These are phyloP conservation scores for Bothriochloa decipiens DNA, from an alignment of 176 grass and related monocot genomes.

Conservation along the genomic window DNA sequence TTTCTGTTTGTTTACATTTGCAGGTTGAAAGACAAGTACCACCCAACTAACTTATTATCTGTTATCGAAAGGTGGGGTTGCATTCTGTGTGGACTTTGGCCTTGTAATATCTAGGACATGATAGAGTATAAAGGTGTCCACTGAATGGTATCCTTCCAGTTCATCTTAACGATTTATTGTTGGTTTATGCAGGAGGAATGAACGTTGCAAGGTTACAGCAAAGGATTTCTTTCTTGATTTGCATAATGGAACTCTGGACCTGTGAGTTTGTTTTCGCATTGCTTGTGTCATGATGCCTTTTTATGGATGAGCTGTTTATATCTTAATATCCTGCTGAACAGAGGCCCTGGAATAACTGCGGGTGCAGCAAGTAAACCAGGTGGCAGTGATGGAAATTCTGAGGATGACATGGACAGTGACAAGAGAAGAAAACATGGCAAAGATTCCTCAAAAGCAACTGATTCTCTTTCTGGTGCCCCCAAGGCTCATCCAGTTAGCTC, in stretches of 20 bases:
- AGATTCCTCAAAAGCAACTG: conserved; percentile 65
- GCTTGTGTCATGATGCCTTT: conserved; percentile 28
- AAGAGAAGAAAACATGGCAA: conserved; percentile 83
- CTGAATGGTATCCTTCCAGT: neutral
- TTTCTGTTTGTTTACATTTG: conserved; percentile 40
- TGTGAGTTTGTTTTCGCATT: conserved; percentile 58
- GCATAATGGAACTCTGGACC: conserved; percentile 84
- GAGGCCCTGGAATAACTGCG: conserved; percentile 73
- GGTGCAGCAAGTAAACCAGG: conserved; percentile 53
- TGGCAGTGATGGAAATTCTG: conserved; percentile 83
- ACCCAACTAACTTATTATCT: conserved; percentile 89
- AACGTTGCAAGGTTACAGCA: conserved; percentile 49
- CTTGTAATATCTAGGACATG: conserved; percentile 1
- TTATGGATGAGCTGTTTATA: conserved; percentile 44
- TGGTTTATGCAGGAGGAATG: conserved; percentile 56
- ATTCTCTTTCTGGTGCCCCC: conserved; percentile 67
- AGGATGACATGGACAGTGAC: conserved; percentile 77
- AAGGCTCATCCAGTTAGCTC: conserved; percentile 79
- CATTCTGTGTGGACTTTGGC: conserved; percentile 1
- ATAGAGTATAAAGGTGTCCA: neutral
- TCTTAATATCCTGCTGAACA: conserved; percentile 53
- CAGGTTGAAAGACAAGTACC: conserved; percentile 99
- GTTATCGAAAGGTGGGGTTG: conserved; percentile 89
- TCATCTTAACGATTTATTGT: conserved; percentile 33
- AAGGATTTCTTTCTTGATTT: conserved; percentile 96